A percentile compares a stretch with the other conserved stretches of the same genome.
Evolutionary conservation across 2,329 filamentous ascomycete species (phyloP).

Genomic region (Helicocarpus griseus): DNA sequence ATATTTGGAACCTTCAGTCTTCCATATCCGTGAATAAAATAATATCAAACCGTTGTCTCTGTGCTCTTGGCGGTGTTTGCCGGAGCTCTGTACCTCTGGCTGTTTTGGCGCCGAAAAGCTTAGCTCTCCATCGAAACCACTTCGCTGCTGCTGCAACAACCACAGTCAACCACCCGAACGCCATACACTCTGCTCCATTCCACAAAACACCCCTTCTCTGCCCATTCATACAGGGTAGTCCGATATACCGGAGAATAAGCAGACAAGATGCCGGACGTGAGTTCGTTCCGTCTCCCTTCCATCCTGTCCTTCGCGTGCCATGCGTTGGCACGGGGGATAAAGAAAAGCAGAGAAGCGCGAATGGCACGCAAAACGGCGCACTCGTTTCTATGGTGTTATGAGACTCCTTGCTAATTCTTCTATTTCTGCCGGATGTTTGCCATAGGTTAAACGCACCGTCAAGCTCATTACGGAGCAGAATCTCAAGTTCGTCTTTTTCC

Average conservation of each 20-base stretch:
- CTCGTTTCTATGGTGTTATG: not conserved
- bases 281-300: slow-evolving; percentile 13
- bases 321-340: not conserved
- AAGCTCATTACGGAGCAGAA: slow-evolving; percentile 90
- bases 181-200: not conserved
- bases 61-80: no score
- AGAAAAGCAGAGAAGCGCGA: not conserved
- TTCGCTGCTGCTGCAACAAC: no score
- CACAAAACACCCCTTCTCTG: not conserved
- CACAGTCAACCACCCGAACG: not conserved
- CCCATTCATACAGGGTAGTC: not conserved
- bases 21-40: no score
- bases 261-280: slow-evolving; percentile 37
- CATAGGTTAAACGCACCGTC: slow-evolving; percentile 68
- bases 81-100: no score
- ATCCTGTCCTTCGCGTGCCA: not conserved
- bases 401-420: slow-evolving; percentile 1
- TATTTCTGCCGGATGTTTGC: not conserved
- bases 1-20: no score
- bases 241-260: not conserved
- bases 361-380: not conserved
- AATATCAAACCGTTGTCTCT: no score
- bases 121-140: not conserved
- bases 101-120: not conserved
- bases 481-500: slow-evolving; percentile 58